Evolutionary conservation across 2,329 filamentous ascomycete genomes (phyloP).

Genomic region (Raffaelea deltoideospora): DNA sequence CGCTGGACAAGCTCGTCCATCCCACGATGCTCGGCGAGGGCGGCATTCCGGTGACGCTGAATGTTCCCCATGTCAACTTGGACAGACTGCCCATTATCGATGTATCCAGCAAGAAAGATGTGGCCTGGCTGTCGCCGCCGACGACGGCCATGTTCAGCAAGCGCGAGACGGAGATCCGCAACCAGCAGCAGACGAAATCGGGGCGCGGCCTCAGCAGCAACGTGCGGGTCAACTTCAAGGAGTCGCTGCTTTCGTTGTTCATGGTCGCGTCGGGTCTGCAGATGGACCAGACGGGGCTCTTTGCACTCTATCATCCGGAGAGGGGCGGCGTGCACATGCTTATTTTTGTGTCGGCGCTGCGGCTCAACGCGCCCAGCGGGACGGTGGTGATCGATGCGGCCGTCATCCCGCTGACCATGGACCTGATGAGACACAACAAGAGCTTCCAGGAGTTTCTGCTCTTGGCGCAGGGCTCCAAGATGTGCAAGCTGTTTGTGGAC

Average conservation of each 20-base stretch:
- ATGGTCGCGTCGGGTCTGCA: conserved; percentile 29
- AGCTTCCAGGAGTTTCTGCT: conserved; percentile 23
- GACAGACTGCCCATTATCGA: conserved; percentile 27
- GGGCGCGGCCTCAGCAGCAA: conserved; percentile 9
- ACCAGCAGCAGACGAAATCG: conserved; percentile 9
- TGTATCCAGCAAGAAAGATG: conserved; percentile 17
- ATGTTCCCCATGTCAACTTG: conserved; percentile 27
- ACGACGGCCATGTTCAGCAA: conserved; percentile 25
- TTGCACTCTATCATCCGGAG: conserved; percentile 22
- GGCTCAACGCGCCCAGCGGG: conserved; percentile 25
- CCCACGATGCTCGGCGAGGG: conserved; percentile 11
- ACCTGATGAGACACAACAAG: conserved; percentile 15
- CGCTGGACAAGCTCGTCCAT: conserved; percentile 8
- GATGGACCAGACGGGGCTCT: conserved; percentile 27
- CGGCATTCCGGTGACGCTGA: conserved; percentile 20
- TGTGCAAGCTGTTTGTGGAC: conserved; percentile 22
- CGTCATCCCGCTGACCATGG: conserved; percentile 25
- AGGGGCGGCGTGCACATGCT: conserved; percentile 24
- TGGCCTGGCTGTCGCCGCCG: conserved; percentile 24
- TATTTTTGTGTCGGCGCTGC: conserved; percentile 25
- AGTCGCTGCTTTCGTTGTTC: conserved; percentile 31
- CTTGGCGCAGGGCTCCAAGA: conserved; percentile 19
- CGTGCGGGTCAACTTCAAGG: conserved; percentile 29
- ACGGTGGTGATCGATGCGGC: conserved; percentile 31
- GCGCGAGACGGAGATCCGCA: conserved; percentile 23